These are phyloP conservation scores for Fusarium aywerte DNA, from an alignment of 2,329 filamentous ascomycete genomes.

Conservation along the genomic window DNA sequence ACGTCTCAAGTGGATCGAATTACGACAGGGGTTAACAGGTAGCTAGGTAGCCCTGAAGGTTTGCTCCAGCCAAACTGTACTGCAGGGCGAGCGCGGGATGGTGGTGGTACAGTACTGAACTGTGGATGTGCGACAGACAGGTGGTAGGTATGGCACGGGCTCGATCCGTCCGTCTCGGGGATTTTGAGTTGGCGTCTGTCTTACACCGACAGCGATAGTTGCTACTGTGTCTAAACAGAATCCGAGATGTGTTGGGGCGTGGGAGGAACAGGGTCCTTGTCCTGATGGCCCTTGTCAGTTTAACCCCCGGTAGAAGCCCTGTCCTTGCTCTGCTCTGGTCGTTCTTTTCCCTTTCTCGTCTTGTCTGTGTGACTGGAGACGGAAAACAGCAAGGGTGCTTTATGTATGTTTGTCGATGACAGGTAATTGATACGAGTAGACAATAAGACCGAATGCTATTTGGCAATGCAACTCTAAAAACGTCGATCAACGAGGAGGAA, in stretches of 20 bases:
- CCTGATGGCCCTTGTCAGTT: constrained; percentile 21
- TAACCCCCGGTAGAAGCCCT: constrained; percentile 18
- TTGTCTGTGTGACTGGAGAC: constrained; percentile 35
- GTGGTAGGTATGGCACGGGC: constrained; percentile 21
- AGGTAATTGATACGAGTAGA: constrained; percentile 18
- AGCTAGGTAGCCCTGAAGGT: constrained; percentile 17
- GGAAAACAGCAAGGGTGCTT: constrained; percentile 28
- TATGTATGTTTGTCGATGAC: constrained; percentile 24
- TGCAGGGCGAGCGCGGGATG: constrained; percentile 2
- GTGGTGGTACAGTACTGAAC: neutral
- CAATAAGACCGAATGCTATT: constrained; percentile 9
- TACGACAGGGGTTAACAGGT: constrained; percentile 29
- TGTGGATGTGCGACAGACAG: neutral
- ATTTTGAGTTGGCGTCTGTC: constrained; percentile 45
- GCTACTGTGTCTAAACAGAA: constrained; percentile 19
- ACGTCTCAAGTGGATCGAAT: constrained; percentile 42
- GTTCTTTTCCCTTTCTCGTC: constrained; percentile 33
- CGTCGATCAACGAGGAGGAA: constrained; percentile 20
- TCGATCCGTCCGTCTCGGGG: constrained; percentile 34
- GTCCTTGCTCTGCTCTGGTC: constrained; percentile 33
- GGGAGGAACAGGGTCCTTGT: constrained; percentile 15
- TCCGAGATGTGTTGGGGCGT: constrained; percentile 26
- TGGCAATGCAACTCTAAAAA: constrained; percentile 14
- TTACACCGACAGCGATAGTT: constrained; percentile 36
- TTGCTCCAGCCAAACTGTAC: constrained; percentile 25